Conservation (phyloP, 805 yeast genomes). For the Nakazawaea holstii region DNA sequence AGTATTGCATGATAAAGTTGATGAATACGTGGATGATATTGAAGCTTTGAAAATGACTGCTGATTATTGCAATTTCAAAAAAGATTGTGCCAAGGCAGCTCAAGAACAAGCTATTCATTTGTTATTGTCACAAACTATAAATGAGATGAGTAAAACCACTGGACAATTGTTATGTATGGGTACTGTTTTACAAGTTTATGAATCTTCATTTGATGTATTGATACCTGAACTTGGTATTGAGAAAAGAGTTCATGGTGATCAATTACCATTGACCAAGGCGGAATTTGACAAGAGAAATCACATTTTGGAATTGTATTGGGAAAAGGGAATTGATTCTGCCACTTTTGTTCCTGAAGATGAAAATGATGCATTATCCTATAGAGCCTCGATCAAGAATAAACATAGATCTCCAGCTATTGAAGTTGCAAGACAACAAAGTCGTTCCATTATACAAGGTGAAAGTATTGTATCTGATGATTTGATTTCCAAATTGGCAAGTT, state of each 20-base stretch:
- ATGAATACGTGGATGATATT: constrained; percentile 44
- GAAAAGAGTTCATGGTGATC: constrained; percentile 96
- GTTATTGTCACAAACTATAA: constrained; percentile 75
- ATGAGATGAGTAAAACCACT: constrained; percentile 61
- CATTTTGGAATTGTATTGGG: constrained; percentile 84
- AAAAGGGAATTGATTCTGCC: constrained; percentile 86
- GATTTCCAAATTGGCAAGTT: constrained; percentile 38
- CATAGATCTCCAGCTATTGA: constrained; percentile 65
- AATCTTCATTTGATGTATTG: constrained; percentile 90
- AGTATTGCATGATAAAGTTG: constrained; percentile 38
- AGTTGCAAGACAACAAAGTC: constrained; percentile 58
- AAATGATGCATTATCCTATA: constrained; percentile 66
- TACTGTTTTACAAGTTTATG: constrained; percentile 86
- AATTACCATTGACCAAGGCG: constrained; percentile 85
- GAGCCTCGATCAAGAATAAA: constrained; percentile 74
- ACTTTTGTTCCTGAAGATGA: constrained; percentile 91
- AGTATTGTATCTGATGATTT: constrained; percentile 35
- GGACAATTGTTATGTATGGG: constrained; percentile 86
- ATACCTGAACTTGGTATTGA: constrained; percentile 93
- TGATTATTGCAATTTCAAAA: constrained; percentile 92
- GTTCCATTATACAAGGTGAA: constrained; percentile 26
- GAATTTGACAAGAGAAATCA: constrained; percentile 74
- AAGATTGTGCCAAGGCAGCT: constrained; percentile 88
- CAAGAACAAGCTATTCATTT: constrained; percentile 94
- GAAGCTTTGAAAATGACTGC: constrained; percentile 76